Conservation (phyloP, 805 yeast species). For the Candida hungchunana region DNA sequence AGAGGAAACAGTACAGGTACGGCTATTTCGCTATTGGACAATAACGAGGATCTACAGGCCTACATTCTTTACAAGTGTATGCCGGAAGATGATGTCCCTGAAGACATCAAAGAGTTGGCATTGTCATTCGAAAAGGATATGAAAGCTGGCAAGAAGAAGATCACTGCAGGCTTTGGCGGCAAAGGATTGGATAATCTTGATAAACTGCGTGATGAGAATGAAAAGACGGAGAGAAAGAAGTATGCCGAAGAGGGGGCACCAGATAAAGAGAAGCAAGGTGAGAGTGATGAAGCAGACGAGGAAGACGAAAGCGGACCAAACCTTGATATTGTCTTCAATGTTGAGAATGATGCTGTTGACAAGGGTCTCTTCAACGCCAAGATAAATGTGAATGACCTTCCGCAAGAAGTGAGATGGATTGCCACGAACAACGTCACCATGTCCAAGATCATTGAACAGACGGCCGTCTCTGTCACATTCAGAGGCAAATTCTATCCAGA, state of each 20-base stretch:
- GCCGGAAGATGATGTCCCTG: conserved; percentile 53
- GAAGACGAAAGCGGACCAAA: conserved; percentile 29
- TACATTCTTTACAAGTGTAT: conserved; percentile 44
- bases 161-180: conserved; percentile 86
- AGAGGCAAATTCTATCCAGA: conserved; percentile 75
- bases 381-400: conserved; percentile 77
- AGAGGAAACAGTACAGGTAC: conserved; percentile 73
- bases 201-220: conserved; percentile 48
- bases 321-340: conserved; percentile 44
- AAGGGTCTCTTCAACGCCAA: conserved; percentile 56
- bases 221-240: conserved; percentile 45
- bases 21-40: conserved; percentile 68
- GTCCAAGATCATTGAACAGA: conserved; percentile 60
- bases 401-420: conserved; percentile 75
- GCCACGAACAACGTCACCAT: conserved; percentile 66
- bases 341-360: conserved; percentile 52
- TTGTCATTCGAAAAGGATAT: conserved; percentile 54
- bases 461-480: conserved; percentile 73
- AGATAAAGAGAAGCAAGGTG: conserved; percentile 17
- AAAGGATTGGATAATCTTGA: conserved; percentile 81
- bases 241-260: conserved; percentile 44
- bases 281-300: conserved; percentile 20
- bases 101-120: conserved; percentile 46
- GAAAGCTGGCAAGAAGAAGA: conserved; percentile 59
- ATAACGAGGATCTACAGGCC: conserved; percentile 64